Evolutionary conservation across 352 stramenopile genomes (phyloP).

Genomic region (Bremia lactucae): DNA sequence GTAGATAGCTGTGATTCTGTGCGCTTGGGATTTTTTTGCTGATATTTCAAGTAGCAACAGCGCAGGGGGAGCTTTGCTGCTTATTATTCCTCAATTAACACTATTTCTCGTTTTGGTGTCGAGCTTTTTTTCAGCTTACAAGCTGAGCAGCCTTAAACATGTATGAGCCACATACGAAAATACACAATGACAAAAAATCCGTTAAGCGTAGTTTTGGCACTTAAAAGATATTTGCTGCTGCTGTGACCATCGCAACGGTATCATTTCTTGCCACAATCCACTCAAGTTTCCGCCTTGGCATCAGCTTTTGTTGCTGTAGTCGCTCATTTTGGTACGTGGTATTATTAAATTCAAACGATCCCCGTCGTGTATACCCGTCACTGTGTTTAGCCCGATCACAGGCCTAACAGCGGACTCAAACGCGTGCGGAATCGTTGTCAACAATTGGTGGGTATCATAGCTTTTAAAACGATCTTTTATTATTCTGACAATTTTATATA

Average conservation of each 20-base stretch:
- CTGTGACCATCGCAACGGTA: constrained; percentile 1
- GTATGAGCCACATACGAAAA: neutral
- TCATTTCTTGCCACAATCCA: constrained; percentile 2
- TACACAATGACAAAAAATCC: neutral
- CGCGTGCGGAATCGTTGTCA: constrained; percentile 9
- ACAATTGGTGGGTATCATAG: constrained; percentile 20
- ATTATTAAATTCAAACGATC: neutral
- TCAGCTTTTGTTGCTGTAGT: constrained; percentile 20
- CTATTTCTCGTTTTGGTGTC: constrained; percentile 3
- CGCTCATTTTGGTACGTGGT: constrained; percentile 14
- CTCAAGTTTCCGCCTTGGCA: constrained; percentile 14
- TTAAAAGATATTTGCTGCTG: constrained; percentile 1
- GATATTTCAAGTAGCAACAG: neutral
- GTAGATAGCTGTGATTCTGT: constrained; percentile 4
- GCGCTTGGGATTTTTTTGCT: constrained; percentile 14
- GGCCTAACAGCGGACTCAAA: neutral
- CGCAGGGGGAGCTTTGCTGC: neutral
- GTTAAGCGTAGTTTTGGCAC: neutral
- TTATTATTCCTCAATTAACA: constrained; percentile 8
- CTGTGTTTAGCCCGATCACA: constrained; percentile 8
- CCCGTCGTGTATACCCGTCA: neutral
- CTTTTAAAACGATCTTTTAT: neutral
- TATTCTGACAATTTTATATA: neutral
- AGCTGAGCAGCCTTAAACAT: constrained; percentile 2
- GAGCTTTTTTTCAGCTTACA: constrained; percentile 1